phyloP scores from a whole-genome alignment of 176 grass and related monocot species.

The Eleusine indica region DNA sequence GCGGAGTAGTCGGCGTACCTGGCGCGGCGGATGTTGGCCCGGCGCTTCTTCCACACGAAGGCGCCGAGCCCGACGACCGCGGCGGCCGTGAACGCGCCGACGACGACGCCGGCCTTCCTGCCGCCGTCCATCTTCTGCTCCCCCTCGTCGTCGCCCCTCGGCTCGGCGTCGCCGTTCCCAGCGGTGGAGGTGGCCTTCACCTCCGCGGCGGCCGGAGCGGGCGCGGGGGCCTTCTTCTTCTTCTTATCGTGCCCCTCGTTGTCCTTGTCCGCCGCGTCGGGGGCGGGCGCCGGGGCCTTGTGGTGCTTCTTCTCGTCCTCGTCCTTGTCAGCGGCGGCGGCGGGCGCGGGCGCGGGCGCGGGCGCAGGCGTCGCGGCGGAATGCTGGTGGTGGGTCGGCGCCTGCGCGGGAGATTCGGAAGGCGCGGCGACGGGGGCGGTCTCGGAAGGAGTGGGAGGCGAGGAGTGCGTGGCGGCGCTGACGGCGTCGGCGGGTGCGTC shows the following conservation, averaged over 20 bases:
- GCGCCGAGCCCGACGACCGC: constrained; percentile 51
- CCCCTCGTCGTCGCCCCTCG: too few relatives aligned
- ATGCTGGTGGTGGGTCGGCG: not conserved
- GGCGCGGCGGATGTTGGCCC: constrained; percentile 74
- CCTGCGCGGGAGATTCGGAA: not conserved
- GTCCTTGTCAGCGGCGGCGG: not conserved
- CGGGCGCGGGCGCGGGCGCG: not conserved
- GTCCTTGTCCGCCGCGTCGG: not conserved
- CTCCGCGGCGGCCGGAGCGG: constrained; percentile 29
- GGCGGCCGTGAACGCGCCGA: constrained; percentile 53
- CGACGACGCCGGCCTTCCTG: constrained; percentile 64
- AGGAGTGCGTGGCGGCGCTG: not conserved
- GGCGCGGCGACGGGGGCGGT: not conserved
- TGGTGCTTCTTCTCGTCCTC: not conserved
- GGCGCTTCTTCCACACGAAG: constrained; percentile 68
- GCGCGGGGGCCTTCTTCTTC: constrained; percentile 26
- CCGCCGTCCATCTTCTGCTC: constrained; percentile 42
- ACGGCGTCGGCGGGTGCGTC: not conserved
- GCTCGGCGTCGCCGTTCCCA: not conserved
- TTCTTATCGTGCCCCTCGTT: not conserved
- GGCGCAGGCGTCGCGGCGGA: not conserved
- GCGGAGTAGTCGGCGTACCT: constrained; percentile 76
- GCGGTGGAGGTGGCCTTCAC: constrained; percentile 1
- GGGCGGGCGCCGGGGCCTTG: constrained; percentile 31
- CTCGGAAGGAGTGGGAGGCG: not conserved